Conservation (phyloP, 371 early-diverging fungal genomes). For the Mucor piriformis region DNA sequence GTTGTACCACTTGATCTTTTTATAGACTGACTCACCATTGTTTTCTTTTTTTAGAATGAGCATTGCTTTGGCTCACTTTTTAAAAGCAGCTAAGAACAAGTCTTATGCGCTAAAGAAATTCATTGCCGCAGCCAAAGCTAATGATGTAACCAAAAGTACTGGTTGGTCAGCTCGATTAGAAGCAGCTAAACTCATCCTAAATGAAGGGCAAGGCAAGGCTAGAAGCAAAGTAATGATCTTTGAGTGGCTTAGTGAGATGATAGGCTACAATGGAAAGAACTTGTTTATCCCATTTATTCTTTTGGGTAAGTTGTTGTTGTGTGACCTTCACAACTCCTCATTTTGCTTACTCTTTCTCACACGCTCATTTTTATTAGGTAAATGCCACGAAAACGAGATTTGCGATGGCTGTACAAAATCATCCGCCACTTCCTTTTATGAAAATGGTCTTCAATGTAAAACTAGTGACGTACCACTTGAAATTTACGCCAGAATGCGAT, state of each 20-base stretch:
- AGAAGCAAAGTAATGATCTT: slow-evolving; percentile 12
- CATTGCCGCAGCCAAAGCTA: slow-evolving; percentile 8
- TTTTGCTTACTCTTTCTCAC: neutral
- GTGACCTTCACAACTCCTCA: neutral
- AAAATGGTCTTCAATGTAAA: slow-evolving; percentile 10
- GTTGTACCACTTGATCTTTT: neutral
- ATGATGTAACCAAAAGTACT: slow-evolving; percentile 5
- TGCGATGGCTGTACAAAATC: slow-evolving; percentile 12
- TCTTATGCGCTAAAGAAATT: slow-evolving; percentile 15
- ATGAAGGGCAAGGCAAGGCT: slow-evolving; percentile 17
- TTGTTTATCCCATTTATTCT: slow-evolving; percentile 13
- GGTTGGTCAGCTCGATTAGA: slow-evolving; percentile 22
- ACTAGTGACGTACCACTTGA: slow-evolving; percentile 11
- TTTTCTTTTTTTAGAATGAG: slow-evolving; percentile 18
- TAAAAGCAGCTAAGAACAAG: slow-evolving; percentile 8
- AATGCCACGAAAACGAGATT: slow-evolving; percentile 24
- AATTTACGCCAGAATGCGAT: slow-evolving; percentile 10
- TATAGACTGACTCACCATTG: neutral
- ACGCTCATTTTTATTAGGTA: slow-evolving; percentile 6
- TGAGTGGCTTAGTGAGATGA: slow-evolving; percentile 15
- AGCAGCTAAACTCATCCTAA: slow-evolving; percentile 19
- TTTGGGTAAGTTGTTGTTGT: slow-evolving; percentile 16
- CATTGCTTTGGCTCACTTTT: slow-evolving; percentile 20
- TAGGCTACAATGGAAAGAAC: slow-evolving; percentile 11
- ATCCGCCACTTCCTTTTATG: slow-evolving; percentile 3